Base-by-base conservation (phyloP, 2,329 filamentous ascomycete genomes). In the Trichoderma sp. region DNA sequence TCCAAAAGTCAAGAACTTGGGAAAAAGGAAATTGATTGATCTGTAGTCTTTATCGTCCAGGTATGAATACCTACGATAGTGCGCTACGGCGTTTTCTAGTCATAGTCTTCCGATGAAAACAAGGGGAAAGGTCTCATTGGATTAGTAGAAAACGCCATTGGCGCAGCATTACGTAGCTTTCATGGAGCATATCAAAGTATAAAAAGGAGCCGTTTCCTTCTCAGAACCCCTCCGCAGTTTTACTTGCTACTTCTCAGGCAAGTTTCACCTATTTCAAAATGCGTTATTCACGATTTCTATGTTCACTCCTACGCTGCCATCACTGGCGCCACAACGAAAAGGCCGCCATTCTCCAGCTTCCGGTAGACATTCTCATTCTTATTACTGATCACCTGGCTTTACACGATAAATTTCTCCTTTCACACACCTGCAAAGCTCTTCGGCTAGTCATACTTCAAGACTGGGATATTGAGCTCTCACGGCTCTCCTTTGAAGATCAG, bases 371-470 rank as follows among this genome's bases (percentile, higher is more conserved):
- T 33, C 35, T 58, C 10, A 13, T 58, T 58, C 63, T 66, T 19
- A 58, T 66, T 21, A 35, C n/a, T 6, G 27, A 66, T 4, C 24
- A 58, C 6, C 27, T 66, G 29, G 5, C 27, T 2, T 35, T 66
- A 4, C 53, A 57, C 14, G 63, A 66, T 58, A 66, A 35, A 57
- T 27, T 66, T 7, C 53, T 37, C 16, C 53, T 66, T 37, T 66
- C 63, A n/a, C 63, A 66, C 5, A 66, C 33, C 63, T 66, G 63
- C n/a, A 57, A 27, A 49, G 55, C 63, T 4, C 8, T 66, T 11
- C 63, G 53, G 19, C 49, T n/a, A 37, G 27, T 64, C 35, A 5
- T 40, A 37, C 14, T 56, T 27, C 16, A 27, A 35, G 53, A 66
- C 7, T 66, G 63, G 63, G 14, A 31, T 24, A 31, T 35, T 35